Percentiles rank a stretch among this genome's conserved stretches.
These are phyloP conservation scores for Isochrysis galbana DNA, from an alignment of 78 protist species.

Conservation along the genomic window DNA sequence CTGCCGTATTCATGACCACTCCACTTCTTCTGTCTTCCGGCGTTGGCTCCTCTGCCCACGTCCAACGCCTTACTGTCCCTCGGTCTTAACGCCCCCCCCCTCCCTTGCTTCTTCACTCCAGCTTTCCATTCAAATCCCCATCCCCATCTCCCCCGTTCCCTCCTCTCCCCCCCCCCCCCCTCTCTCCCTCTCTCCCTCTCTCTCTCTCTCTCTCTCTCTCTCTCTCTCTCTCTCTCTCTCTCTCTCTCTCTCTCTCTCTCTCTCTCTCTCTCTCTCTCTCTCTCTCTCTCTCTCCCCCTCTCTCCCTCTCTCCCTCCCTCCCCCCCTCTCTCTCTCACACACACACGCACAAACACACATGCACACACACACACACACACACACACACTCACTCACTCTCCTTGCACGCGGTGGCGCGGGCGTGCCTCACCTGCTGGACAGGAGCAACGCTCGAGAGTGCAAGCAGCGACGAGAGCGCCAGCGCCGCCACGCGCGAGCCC, in stretches of 20 bases:
- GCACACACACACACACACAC: no score
- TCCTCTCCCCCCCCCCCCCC: not conserved
- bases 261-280: not conserved
- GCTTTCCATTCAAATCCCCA: not conserved
- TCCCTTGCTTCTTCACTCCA: not conserved
- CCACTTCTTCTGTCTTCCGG: not conserved
- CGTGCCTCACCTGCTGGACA: not conserved
- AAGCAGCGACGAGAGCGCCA: not conserved
- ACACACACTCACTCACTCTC: no score
- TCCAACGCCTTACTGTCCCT: not conserved
- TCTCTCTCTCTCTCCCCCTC: not conserved
- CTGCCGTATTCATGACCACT: no score
- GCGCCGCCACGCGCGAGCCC: not conserved
- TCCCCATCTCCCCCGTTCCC: not conserved
- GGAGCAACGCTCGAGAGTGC: not conserved
- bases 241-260: not conserved
- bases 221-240: not conserved
- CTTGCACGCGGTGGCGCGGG: not conserved
- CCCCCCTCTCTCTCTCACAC: not conserved
- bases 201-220: not conserved
- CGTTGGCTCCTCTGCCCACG: not conserved
- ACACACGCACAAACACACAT: no score
- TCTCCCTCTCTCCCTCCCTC: not conserved
- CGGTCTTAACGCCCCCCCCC: not conserved
- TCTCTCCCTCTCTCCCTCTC: not conserved